These are phyloP conservation scores for Begonia loranthoides DNA, from an alignment of 306 rosid species.

Conservation along the genomic window DNA sequence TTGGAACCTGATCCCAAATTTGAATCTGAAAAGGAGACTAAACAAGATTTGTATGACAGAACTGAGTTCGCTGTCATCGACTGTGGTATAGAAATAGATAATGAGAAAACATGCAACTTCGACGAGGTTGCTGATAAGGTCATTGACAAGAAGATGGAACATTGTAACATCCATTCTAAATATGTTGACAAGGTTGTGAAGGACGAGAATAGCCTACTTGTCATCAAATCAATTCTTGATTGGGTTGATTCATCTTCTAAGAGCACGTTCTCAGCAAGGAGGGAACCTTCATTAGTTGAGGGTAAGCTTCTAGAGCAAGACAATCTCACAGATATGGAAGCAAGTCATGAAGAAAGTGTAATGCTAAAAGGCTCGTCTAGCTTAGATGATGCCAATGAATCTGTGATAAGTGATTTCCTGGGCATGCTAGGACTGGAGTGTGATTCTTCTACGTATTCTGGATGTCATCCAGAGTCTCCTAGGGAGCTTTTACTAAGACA, in stretches of 20 bases:
- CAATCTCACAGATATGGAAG: constrained; percentile 14
- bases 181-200: constrained; percentile 10
- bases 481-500: constrained; percentile 56
- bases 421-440: constrained; percentile 33
- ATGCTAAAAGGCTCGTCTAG: constrained; percentile 25
- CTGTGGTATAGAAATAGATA: constrained; percentile 46
- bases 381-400: constrained; percentile 42
- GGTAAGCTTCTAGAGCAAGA: constrained; percentile 19
- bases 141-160: constrained; percentile 8
- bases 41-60: constrained; percentile 21
- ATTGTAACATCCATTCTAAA: constrained; percentile 8
- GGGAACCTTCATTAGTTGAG: constrained; percentile 4
- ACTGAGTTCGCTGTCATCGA: constrained; percentile 37
- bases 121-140: constrained; percentile 9
- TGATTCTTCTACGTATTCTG: constrained; percentile 26
- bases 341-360: constrained; percentile 21
- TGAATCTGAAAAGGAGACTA: constrained; percentile 24
- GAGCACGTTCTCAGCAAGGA: constrained; percentile 6
- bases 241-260: constrained; percentile 18
- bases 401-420: constrained; percentile 61
- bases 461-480: constrained; percentile 54
- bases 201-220: constrained; percentile 14
- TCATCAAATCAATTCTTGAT: constrained; percentile 16
- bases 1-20: constrained; percentile 15
- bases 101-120: constrained; percentile 20